Conservation (phyloP, 768 basidiomycete species). For the Rhodocollybia butyracea region DNA sequence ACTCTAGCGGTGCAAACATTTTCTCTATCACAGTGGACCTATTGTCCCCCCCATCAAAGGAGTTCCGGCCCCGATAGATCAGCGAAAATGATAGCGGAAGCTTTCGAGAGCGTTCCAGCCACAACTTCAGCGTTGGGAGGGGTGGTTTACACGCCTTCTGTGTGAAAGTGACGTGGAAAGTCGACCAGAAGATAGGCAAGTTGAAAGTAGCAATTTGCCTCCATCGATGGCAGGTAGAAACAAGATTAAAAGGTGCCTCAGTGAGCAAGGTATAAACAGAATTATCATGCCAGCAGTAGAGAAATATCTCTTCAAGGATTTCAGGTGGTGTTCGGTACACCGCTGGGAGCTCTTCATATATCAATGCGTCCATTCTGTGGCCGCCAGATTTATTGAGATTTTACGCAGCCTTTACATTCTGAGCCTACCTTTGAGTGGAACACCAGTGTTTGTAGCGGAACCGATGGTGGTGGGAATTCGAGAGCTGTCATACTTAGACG, state of each 20-base stretch:
- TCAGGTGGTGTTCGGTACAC: neutral
- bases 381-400: too few relatives aligned
- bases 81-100: conserved; percentile 5
- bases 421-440: too few relatives aligned
- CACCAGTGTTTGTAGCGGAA: too few relatives aligned
- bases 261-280: neutral
- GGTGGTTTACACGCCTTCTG: neutral
- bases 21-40: neutral
- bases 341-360: neutral
- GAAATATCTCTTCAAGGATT: conserved; percentile 2
- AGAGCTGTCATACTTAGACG: neutral
- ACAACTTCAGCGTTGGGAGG: neutral
- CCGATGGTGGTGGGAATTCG: too few relatives aligned
- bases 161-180: neutral
- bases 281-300: conserved; percentile 4
- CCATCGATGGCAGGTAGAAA: conserved; percentile 1
- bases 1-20: neutral
- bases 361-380: neutral
- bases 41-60: neutral
- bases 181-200: neutral
- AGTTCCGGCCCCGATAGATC: neutral
- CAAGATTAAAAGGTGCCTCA: conserved; percentile 5
- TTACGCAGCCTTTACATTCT: too few relatives aligned
- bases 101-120: neutral
- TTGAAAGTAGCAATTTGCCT: neutral